Evolutionary conservation across 2,329 filamentous ascomycete genomes (phyloP).

Genomic region (Cladosporium austrohemisphaericum): DNA sequence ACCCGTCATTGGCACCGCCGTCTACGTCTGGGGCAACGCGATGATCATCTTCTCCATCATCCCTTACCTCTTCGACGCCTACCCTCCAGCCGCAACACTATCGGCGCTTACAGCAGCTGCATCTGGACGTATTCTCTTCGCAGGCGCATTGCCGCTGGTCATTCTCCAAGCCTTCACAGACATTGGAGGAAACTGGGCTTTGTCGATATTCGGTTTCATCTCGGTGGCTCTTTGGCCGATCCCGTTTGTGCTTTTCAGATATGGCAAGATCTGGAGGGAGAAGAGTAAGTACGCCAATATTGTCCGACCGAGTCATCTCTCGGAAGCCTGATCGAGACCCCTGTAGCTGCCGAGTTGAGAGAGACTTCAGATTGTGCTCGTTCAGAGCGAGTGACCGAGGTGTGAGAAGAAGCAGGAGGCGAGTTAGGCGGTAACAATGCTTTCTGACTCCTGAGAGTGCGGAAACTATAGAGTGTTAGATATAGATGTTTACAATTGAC

Average conservation of each 20-base stretch:
- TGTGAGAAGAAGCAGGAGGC: no score
- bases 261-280: conserved; percentile 16
- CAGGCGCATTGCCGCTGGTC: conserved; percentile 32
- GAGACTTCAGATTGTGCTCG: no score
- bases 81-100: conserved; percentile 33
- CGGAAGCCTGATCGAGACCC: no score
- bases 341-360: no score
- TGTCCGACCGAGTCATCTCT: no score
- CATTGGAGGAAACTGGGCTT: conserved; percentile 27
- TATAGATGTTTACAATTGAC: no score
- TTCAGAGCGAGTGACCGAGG: no score
- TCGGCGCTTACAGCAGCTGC: conserved; percentile 35
- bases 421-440: no score
- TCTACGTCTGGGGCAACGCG: conserved; percentile 34
- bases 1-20: conserved; percentile 33
- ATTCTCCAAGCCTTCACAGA: conserved; percentile 30
- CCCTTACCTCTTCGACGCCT: conserved; percentile 39
- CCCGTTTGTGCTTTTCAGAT: conserved; percentile 17
- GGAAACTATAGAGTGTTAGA: no score
- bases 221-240: conserved; percentile 18
- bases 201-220: conserved; percentile 31
- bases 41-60: conserved; percentile 33
- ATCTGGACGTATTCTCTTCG: conserved; percentile 28
- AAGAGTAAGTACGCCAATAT: conserved; percentile 14
- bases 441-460: no score